Base-by-base conservation (phyloP, 805 yeast genomes). In the Candida gorgasii region DNA sequence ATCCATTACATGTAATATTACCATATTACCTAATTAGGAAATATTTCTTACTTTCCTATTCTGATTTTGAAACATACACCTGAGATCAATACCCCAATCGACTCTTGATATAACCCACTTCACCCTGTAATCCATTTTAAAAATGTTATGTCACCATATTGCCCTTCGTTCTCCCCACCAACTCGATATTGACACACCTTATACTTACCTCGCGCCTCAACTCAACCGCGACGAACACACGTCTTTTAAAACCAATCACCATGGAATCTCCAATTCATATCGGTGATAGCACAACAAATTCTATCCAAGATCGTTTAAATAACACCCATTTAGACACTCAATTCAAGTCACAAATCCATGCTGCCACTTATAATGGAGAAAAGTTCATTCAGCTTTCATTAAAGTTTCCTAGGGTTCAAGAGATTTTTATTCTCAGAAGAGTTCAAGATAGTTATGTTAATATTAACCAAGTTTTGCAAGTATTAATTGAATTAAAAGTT, bases 251-350 rank as follows among this genome's bases (percentile, higher is more conserved):
- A n/a, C n/a, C n/a, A n/a, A n/a, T n/a, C n/a, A n/a, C 9, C 9
- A 70, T 70, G 75, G 75, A 70, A 35, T 68, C 74, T 8, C 75
- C 75, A 13, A 53, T 67, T 38, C 52, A 63, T 41, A 54, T 64
- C 13, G 75, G 75, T 36, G 75, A 70, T 50, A 51, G 62, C 40
- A 70, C 75, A 43, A 62, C 74, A 28, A 60, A 59, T 46, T 64
- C 70, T 28, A 70, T 70, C 16, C 62, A 58, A 49, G 54, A 58
- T 48, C 59, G 61, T 29, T 58, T 70, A 30, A 54, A 48, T 32
- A 63, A 61, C 18, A 69, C 76, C 5, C 73, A 67, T 43, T 46
- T 70, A 23, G 50, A 50, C 27, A 47, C 53, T 12, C 49, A 62
- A 12, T 49, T 52, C 24, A 26, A 46, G 4, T 43, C 57, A 8